Conservation (phyloP, 2,329 filamentous ascomycete species). For the Ophioceras dolichostomum region DNA sequence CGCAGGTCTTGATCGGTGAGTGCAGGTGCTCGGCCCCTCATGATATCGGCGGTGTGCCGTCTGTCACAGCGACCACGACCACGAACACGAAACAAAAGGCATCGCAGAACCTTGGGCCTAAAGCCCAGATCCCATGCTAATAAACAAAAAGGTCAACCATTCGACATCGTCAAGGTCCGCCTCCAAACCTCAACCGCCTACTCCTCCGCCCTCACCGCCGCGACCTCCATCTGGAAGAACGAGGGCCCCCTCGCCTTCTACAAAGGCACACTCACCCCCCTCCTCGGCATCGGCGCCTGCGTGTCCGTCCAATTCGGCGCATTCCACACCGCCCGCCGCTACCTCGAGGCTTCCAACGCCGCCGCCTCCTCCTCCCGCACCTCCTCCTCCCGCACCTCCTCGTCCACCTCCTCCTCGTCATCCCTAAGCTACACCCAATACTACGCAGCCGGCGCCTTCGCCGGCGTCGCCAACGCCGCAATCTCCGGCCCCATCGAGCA, state of each 20-base stretch:
- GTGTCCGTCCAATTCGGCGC: slow-evolving; percentile 97
- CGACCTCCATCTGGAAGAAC: slow-evolving; percentile 70
- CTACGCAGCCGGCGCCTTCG: slow-evolving; percentile 82
- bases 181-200: slow-evolving; percentile 83
- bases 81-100: slow-evolving; percentile 2
- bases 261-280: slow-evolving; percentile 90
- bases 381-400: slow-evolving; percentile 69
- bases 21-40: slow-evolving; percentile 12
- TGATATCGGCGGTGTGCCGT: no score
- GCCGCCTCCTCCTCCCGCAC: slow-evolving; percentile 42
- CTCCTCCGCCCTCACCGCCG: slow-evolving; percentile 67
- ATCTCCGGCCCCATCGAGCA: slow-evolving; percentile 93
- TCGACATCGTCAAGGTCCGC: slow-evolving; percentile 95
- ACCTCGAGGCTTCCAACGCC: slow-evolving; percentile 63
- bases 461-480: slow-evolving; percentile 78
- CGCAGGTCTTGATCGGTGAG: slow-evolving; percentile 86
- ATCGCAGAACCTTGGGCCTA: no score
- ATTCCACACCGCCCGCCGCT: slow-evolving; percentile 84
- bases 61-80: no score
- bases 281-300: slow-evolving; percentile 93
- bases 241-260: slow-evolving; percentile 92
- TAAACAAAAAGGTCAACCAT: slow-evolving; percentile 42
- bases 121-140: no score
- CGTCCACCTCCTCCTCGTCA: slow-evolving; percentile 47
- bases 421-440: slow-evolving; percentile 70